A percentile compares a stretch with the other conserved stretches of the same genome.
These are phyloP conservation scores for Cadophora sp. DNA, from an alignment of 2,329 filamentous ascomycete genomes.

Conservation along the genomic window DNA sequence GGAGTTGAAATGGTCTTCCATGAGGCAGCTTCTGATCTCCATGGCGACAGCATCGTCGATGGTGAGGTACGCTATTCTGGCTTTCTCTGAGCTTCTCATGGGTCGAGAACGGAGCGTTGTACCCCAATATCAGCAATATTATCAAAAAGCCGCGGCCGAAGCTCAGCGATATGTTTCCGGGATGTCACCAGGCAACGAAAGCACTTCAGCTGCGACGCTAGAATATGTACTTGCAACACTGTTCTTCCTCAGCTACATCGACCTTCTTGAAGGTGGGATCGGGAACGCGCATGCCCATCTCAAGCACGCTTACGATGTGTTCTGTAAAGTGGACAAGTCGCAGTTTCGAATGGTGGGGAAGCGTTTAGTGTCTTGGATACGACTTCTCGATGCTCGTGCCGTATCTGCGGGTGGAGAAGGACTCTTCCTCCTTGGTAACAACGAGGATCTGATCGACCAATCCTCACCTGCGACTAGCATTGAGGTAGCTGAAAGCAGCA, in stretches of 20 bases:
- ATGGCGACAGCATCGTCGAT: slow-evolving; percentile 56
- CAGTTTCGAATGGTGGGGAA: slow-evolving; percentile 51
- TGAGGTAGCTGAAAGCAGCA: slow-evolving; percentile 38
- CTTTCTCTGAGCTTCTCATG: slow-evolving; percentile 54
- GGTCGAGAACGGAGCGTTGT: slow-evolving; percentile 29
- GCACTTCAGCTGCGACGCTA: slow-evolving; percentile 15
- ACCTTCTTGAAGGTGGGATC: slow-evolving; percentile 53
- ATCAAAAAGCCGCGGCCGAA: slow-evolving; percentile 24
- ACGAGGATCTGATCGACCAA: slow-evolving; percentile 55
- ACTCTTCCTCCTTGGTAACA: slow-evolving; percentile 54
- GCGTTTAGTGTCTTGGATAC: slow-evolving; percentile 60
- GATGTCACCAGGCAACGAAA: slow-evolving; percentile 5
- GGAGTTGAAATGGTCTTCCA: slow-evolving; percentile 57
- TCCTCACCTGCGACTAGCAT: slow-evolving; percentile 51
- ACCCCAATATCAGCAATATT: slow-evolving; percentile 31
- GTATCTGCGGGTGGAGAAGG: slow-evolving; percentile 63
- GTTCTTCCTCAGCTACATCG: slow-evolving; percentile 61
- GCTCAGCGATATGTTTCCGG: slow-evolving; percentile 12
- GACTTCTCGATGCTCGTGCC: slow-evolving; percentile 60
- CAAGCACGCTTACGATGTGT: slow-evolving; percentile 55
- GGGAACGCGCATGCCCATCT: slow-evolving; percentile 56
- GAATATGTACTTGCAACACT: slow-evolving; percentile 56
- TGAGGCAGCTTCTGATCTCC: slow-evolving; percentile 54
- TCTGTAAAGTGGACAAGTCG: slow-evolving; percentile 50
- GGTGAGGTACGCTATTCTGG: slow-evolving; percentile 55